Percentiles rank a stretch among this genome's conserved stretches.
phyloP scores from a whole-genome alignment of 352 stramenopile genomes.

The Phytophthora melonis region DNA sequence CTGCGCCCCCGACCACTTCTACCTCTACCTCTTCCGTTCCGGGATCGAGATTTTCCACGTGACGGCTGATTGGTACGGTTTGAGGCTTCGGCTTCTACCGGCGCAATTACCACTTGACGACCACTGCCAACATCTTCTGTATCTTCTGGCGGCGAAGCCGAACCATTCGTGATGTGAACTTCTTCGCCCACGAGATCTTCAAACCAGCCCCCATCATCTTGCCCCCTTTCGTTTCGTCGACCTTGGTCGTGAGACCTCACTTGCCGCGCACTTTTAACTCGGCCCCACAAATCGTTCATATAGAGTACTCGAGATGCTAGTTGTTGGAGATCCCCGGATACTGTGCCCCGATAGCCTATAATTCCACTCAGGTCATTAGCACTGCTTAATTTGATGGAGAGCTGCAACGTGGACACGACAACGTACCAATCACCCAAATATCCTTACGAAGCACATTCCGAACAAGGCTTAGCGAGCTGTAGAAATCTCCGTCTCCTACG shows the following conservation, averaged over 20 bases:
- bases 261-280: conserved; percentile 41
- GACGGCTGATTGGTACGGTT: conserved; percentile 10
- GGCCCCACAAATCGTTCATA: conserved; percentile 71
- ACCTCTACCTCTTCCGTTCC: conserved; percentile 23
- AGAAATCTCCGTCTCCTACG: conserved; percentile 87
- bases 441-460: conserved; percentile 88
- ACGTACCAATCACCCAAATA: conserved; percentile 85
- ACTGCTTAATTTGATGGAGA: neutral
- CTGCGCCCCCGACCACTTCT: conserved; percentile 35
- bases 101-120: conserved; percentile 45
- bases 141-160: conserved; percentile 15
- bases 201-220: conserved; percentile 22
- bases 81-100: conserved; percentile 5
- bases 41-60: conserved; percentile 29
- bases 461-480: conserved; percentile 84
- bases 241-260: conserved; percentile 19
- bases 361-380: conserved; percentile 5
- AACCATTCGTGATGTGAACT: conserved; percentile 15
- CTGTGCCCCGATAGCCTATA: conserved; percentile 71
- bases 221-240: conserved; percentile 15
- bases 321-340: conserved; percentile 85
- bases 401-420: neutral
- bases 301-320: conserved; percentile 80
- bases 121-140: conserved; percentile 30
- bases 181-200: conserved; percentile 38